Evolutionary conservation across 2,329 filamentous ascomycete species (phyloP).

Genomic region (Stemphylium beticola): DNA sequence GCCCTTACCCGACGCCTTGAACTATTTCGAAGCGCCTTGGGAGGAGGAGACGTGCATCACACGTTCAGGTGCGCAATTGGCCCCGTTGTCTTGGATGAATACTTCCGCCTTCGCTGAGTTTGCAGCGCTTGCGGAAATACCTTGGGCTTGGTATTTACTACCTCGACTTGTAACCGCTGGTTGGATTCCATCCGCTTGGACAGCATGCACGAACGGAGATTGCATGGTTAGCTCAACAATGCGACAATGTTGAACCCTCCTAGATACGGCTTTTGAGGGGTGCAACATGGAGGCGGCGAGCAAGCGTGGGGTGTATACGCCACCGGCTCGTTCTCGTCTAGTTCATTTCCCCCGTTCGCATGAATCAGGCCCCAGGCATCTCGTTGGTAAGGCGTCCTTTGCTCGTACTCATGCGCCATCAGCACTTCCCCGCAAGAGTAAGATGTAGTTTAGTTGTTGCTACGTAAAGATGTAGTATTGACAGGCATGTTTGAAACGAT

Average conservation of each 20-base stretch:
- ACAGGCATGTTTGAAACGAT: neutral
- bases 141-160: neutral
- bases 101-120: constrained; percentile 10
- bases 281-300: neutral
- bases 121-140: neutral
- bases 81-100: neutral
- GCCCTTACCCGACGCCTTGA: too few species aligned
- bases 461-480: neutral
- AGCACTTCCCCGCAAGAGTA: neutral
- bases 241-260: neutral
- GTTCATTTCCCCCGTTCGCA: neutral
- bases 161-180: neutral
- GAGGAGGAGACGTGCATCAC: neutral
- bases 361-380: neutral
- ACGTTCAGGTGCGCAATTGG: constrained; percentile 16
- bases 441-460: neutral
- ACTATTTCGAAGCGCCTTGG: constrained; percentile 1
- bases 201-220: constrained; percentile 12
- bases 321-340: neutral
- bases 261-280: neutral
- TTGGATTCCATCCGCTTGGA: neutral
- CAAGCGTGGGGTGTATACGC: neutral
- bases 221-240: constrained; percentile 7
- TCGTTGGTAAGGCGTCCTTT: neutral
- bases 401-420: neutral